Base-by-base conservation (phyloP, 108 stramenopile species). In the Pseudonitzschia pungens region DNA sequence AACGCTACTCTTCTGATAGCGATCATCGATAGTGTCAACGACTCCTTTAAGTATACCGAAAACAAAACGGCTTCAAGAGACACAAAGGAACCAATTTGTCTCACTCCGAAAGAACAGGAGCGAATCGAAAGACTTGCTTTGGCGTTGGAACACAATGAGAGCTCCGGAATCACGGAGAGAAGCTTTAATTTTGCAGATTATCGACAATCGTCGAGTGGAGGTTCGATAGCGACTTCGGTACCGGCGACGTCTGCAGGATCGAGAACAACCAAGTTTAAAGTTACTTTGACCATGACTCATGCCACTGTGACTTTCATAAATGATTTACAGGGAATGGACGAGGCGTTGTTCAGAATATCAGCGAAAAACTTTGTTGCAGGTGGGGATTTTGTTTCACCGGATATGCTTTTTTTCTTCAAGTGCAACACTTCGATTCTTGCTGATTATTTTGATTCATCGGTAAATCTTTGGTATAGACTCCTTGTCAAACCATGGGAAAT, bases 301-400 rank as follows among this genome's bases (percentile, higher is more conserved):
- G 77, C 87, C 4, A 81, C 65, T 21, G 27, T 90, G 10, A 87
- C 90, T 60, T 63, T 92, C 32, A 83, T 89, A 50, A 95, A 95
- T 71, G 94, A 95, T 71, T 78, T 95, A 20, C 91, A 95, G 70
- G 91, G 91, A 0, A 68, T 95, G 8, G 94, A 95, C 68, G 90
- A 92, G 54, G 87, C 94, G 14, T 71, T 95, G 42, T 89, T 95
- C 68, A 84, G 90, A 56, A 63, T 91, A 14, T 62, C 78, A 18
- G 66, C 82, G n/a, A 68, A 68, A 27, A 89, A 89, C 66, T 83
- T 86, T 77, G 89, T 90, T 0, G 72, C 71, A 28, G 75, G 72
- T 12, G 75, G 50, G n/a, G 57, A 82, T 44, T 77, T n/a, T 44
- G 5, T 40, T 45, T 36, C 40, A 27, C 68, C 65, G 26, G 56